These are phyloP conservation scores for Polytrichum formosum DNA, from an alignment of 225 moss, liverwort and hornwort species.

Conservation along the genomic window DNA sequence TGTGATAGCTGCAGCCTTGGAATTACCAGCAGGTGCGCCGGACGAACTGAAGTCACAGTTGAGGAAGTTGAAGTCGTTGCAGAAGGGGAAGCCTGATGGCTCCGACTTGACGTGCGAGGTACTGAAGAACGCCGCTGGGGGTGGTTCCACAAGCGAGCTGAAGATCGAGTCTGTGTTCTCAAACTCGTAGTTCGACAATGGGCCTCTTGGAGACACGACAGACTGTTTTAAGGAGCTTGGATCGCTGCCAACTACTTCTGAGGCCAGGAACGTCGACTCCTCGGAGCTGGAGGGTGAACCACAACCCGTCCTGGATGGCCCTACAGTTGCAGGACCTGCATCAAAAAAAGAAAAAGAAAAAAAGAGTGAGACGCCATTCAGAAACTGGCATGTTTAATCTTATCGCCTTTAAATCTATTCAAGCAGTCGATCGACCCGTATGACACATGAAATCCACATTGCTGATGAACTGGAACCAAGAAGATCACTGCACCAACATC, in stretches of 20 bases:
- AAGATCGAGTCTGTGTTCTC: constrained; percentile 38
- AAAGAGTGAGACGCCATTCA: no score
- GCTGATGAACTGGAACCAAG: no score
- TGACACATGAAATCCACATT: no score
- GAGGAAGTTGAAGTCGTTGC: constrained; percentile 47
- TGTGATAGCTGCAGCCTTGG: constrained; percentile 14
- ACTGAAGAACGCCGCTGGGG: constrained; percentile 20
- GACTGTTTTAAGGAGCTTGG: constrained; percentile 26
- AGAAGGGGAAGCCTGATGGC: constrained; percentile 32
- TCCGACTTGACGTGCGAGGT: constrained; percentile 46
- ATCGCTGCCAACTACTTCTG: constrained; percentile 21
- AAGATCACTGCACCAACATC: no score
- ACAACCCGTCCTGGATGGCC: constrained; percentile 18
- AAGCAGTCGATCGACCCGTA: no score
- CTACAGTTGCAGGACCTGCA: neutral
- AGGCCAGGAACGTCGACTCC: constrained; percentile 18
- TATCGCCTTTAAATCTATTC: no score
- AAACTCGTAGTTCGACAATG: constrained; percentile 47
- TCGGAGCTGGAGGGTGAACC: constrained; percentile 45
- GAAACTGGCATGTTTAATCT: no score
- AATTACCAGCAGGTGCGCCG: neutral
- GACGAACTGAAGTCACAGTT: constrained; percentile 29
- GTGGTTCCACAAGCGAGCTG: constrained; percentile 22
- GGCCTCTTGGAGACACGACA: constrained; percentile 41
- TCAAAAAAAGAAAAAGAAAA: no score